Evolutionary conservation across 2,329 filamentous ascomycete genomes (phyloP), one percentile per base, ranked within the genome.

Genomic region (Epicoccum sorghinum): DNA sequence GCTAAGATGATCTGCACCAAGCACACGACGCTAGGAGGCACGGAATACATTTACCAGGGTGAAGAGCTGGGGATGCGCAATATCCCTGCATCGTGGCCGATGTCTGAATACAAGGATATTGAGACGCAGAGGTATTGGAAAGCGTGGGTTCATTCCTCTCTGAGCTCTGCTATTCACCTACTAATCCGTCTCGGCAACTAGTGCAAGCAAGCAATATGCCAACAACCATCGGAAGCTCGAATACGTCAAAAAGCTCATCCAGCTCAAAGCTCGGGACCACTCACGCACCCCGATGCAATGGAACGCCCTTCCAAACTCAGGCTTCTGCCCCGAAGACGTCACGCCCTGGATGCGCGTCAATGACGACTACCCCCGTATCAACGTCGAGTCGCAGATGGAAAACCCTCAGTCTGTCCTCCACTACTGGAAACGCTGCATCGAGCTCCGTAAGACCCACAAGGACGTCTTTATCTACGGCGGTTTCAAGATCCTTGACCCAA

Each of bases 1-100:
- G 40, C 40, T 32, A 43, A 43, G 40, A 43, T 43, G 40, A 25
- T 43, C 22, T 43, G 40, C 13, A 43, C 40, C 25, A 43, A 43
- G 32, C 40, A 43, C 40, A 43, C 25, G 27, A 43, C 40, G 14
- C 40, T 43, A 6, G 40, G 29, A n/a, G 40, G 40, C 10, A 43
- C 40, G 7, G 27, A 43, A 14, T 43, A 43, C 27, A 32, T 43
- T 7, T 43, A 43, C 14, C 40, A 43, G 32, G 40, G 40, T n/a
- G 27, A 43, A 12, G 40, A 43, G 40, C 13, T 43, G n/a, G 40
- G 40, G 4, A 43, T 43, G 40, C 40, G 40, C 7, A 43, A 43
- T 7, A 43, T 43, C 27, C 40, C 40, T 6, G n/a, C 40, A 5
- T 25, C 30, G 7, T 43, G 40, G 40, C 27, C 40, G 5, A 43